Conservation (phyloP, 805 yeast species). For the Lachancea dasiensis region DNA sequence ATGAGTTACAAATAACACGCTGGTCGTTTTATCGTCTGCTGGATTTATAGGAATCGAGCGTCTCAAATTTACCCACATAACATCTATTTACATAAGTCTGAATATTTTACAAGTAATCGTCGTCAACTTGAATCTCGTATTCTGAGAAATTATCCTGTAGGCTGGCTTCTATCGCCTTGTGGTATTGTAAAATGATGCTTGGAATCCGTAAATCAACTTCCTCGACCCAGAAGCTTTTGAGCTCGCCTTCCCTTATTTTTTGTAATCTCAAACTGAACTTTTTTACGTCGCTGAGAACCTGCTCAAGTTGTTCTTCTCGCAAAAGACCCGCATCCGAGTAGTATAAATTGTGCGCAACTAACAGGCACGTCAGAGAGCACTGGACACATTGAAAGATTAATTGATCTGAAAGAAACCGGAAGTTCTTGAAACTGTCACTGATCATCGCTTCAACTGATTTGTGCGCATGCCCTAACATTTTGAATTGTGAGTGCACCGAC, state of each 20-base stretch:
- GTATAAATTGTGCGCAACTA: constrained; percentile 10
- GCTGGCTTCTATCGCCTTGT: constrained; percentile 20
- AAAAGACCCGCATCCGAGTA: constrained; percentile 1
- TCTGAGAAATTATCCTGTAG: constrained; percentile 17
- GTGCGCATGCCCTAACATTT: constrained; percentile 15
- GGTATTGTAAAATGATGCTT: constrained; percentile 23
- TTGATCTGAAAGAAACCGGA: constrained; percentile 22
- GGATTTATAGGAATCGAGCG: too few species aligned
- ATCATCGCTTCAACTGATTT: constrained; percentile 15
- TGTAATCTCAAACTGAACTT: constrained; percentile 19
- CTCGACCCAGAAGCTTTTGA: constrained; percentile 26
- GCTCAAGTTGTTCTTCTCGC: constrained; percentile 6
- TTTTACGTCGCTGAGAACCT: constrained; percentile 15
- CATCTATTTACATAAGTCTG: not conserved
- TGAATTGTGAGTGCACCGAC: constrained; percentile 13
- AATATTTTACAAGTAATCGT: constrained; percentile 1
- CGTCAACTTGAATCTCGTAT: constrained; percentile 8
- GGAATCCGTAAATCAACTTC: constrained; percentile 25
- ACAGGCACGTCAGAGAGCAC: constrained; percentile 13
- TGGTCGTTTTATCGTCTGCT: too few species aligned
- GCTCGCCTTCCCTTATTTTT: constrained; percentile 20
- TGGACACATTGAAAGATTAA: constrained; percentile 18
- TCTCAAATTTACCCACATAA: too few species aligned
- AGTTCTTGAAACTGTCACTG: constrained; percentile 15
- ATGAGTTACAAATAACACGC: too few species aligned